Conservation (phyloP, 495 filamentous ascomycete species). For the Trichoderma erinaceum region DNA sequence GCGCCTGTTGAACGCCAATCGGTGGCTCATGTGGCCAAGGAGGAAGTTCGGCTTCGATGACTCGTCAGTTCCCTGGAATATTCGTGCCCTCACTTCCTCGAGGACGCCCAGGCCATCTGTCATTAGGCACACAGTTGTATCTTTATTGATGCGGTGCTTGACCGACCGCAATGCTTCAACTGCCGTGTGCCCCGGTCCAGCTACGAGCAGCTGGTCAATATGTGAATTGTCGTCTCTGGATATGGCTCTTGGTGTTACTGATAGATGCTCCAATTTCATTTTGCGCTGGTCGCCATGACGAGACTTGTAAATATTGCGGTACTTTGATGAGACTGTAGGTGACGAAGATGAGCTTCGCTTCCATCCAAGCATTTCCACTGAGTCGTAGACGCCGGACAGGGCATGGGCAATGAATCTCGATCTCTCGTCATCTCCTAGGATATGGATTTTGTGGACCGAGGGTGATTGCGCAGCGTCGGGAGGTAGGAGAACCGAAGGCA, state of each 20-base stretch:
- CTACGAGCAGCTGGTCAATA: constrained; percentile 71
- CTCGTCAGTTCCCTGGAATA: constrained; percentile 57
- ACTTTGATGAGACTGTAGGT: neutral
- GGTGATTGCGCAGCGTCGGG: constrained; percentile 12
- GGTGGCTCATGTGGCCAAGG: constrained; percentile 64
- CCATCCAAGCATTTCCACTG: constrained; percentile 20
- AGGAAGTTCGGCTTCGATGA: constrained; percentile 64
- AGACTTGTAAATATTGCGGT: constrained; percentile 5
- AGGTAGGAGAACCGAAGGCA: constrained; percentile 6
- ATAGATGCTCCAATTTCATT: constrained; percentile 26
- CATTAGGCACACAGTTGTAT: constrained; percentile 72
- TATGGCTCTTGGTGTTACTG: constrained; percentile 24
- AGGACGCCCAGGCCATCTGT: constrained; percentile 79
- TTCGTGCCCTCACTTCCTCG: constrained; percentile 58
- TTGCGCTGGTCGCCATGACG: constrained; percentile 24
- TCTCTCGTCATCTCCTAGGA: constrained; percentile 44
- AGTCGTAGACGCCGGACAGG: constrained; percentile 29
- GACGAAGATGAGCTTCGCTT: constrained; percentile 12
- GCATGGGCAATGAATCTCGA: constrained; percentile 48
- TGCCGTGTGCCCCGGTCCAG: constrained; percentile 52
- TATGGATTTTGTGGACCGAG: constrained; percentile 34
- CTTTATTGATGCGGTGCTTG: constrained; percentile 56
- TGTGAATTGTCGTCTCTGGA: constrained; percentile 39
- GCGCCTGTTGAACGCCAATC: constrained; percentile 38
- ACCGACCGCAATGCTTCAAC: constrained; percentile 52